Evolutionary conservation across 2,329 filamentous ascomycete genomes (phyloP).

Genomic region (Monosporascus sp.): DNA sequence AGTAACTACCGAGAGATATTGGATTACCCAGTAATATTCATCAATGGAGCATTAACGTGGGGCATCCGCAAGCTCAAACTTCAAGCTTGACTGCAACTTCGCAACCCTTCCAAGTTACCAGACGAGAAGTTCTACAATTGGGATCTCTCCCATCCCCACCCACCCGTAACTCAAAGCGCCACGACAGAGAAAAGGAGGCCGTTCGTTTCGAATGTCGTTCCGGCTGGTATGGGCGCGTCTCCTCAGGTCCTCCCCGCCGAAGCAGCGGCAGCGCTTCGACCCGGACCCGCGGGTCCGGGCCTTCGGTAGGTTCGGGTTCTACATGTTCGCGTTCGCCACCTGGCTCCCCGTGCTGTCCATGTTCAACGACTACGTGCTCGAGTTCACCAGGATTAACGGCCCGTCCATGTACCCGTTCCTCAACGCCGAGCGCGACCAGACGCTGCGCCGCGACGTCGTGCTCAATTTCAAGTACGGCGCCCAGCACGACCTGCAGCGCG

Average conservation of each 20-base stretch:
- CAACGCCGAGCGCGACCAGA: conserved; percentile 60
- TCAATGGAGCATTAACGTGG: neutral
- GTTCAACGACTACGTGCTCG: conserved; percentile 56
- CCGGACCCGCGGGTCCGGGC: conserved; percentile 4
- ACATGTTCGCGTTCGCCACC: conserved; percentile 48
- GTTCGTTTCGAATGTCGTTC: neutral
- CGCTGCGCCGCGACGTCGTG: conserved; percentile 48
- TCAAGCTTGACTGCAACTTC: neutral
- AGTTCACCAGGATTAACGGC: conserved; percentile 53
- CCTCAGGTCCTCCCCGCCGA: neutral
- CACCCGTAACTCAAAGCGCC: neutral
- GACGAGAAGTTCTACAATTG: too few species aligned
- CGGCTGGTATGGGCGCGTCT: neutral
- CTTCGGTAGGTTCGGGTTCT: conserved; percentile 34
- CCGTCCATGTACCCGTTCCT: conserved; percentile 74
- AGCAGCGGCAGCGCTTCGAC: neutral
- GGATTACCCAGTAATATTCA: neutral
- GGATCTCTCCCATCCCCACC: too few species aligned
- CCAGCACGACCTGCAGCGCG: conserved; percentile 54
- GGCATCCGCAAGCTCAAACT: neutral
- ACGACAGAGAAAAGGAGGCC: neutral
- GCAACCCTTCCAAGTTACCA: too few species aligned
- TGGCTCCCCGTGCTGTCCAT: conserved; percentile 59
- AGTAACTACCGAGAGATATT: neutral
- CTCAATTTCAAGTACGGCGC: conserved; percentile 56